Percentiles rank a stretch among this genome's conserved stretches.
These are phyloP conservation scores for Phallus indusiatus DNA, from an alignment of 768 basidiomycete species.

Conservation along the genomic window DNA sequence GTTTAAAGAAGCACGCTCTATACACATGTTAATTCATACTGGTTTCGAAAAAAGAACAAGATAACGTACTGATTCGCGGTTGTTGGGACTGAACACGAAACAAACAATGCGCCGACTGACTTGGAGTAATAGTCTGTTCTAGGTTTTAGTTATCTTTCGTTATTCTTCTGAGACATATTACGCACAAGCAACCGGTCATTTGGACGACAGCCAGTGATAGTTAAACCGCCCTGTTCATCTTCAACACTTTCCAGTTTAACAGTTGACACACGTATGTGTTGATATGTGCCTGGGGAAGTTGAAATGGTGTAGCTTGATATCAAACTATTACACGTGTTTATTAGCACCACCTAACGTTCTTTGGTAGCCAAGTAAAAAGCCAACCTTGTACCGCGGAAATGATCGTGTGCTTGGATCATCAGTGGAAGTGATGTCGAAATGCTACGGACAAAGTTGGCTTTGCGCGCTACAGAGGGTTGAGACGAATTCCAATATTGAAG, in stretches of 20 bases:
- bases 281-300: conserved; percentile 49
- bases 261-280: conserved; percentile 66
- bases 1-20: conserved; percentile 54
- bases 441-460: conserved; percentile 41
- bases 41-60: neutral
- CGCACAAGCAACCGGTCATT: conserved; percentile 42
- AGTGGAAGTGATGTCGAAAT: conserved; percentile 71
- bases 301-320: conserved; percentile 90
- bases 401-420: conserved; percentile 92
- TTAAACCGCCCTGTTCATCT: conserved; percentile 35
- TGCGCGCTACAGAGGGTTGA: conserved; percentile 45
- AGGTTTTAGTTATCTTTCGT: neutral
- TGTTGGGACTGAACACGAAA: conserved; percentile 63
- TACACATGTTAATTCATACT: conserved; percentile 1
- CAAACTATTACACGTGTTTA: conserved; percentile 38
- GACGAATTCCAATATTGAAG: conserved; percentile 55
- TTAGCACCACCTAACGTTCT: conserved; percentile 1
- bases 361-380: conserved; percentile 11
- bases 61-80: conserved; percentile 43
- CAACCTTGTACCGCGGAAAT: conserved; percentile 80
- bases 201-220: conserved; percentile 38
- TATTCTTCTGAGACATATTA: conserved; percentile 16
- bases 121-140: conserved; percentile 63
- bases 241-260: conserved; percentile 42
- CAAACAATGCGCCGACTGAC: conserved; percentile 66